Evolutionary conservation across 1,139 yeast genomes (phyloP), one percentile per base, ranked within the genome.

Genomic region (Candida dubliniensis): DNA sequence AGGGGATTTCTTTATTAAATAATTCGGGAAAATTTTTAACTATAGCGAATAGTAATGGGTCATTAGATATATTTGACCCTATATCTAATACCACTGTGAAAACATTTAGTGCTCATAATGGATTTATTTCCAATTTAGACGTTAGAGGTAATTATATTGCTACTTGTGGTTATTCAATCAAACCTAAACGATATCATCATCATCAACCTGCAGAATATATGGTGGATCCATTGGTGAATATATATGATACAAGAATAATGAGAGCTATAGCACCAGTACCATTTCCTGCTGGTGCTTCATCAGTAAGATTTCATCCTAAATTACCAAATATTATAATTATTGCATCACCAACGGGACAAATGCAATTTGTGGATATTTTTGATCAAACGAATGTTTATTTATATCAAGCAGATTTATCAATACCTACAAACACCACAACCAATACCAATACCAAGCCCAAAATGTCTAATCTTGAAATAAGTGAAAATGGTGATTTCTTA

Each of bases 231-330:
- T 74, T 91, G 53, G 93, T 93, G 24, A 85, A 84, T 52, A 82
- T 89, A 14, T 90, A 81, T 61, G 99, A 93, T 61, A 64, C 89
- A 31, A 75, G 96, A 49, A 79, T 82, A 52, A 74, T 88, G 80
- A 77, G 81, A 47, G 77, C 93, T 2, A 64, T 86, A 44, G 74
- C 96, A 0, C 97, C 98, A 2, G 72, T 91, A 3, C 83, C 96
- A 2, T 90, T 90, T 60, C 88, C 96, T 0, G 85, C 90, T 0
- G 98, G 98, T 4, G 97, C 98, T 1, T 77, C 88, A 6, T 86
- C 79, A 59, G 95, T 87, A 1, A 76, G 86, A 41, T 75, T 91
- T 51, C 98, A 91, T 64, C 97, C 98, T 3, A 87, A 87, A 50
- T 64, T 90, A 46, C 87, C 97, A 10, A 87, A 89, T 35, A 82